These are phyloP conservation scores for Flaveria trinervia DNA, from an alignment of 129 eudicot genomes.

Conservation along the genomic window DNA sequence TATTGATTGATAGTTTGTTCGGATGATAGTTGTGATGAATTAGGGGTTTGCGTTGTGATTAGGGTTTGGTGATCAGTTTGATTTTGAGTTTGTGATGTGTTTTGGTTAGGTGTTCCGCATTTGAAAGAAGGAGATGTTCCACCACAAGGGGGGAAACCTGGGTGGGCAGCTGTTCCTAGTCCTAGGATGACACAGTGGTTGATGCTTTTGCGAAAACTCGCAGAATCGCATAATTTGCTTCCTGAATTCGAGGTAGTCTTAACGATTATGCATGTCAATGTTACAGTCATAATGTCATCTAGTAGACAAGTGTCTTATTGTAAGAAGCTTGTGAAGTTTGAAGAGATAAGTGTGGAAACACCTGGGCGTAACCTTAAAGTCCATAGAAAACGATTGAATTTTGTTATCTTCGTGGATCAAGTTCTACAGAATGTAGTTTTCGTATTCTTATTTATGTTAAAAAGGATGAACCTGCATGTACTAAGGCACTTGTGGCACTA, in stretches of 20 bases:
- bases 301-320: not conserved
- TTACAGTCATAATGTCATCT: not conserved
- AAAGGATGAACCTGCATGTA: not conserved
- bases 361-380: not conserved
- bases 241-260: slow-evolving; percentile 89
- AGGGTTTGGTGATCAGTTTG: not conserved
- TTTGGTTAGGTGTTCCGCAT: slow-evolving; percentile 77
- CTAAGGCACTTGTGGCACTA: not conserved
- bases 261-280: not conserved
- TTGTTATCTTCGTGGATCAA: not conserved
- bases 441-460: not conserved
- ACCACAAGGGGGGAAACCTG: slow-evolving; percentile 92
- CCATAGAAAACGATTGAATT: not conserved
- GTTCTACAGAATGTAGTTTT: not conserved
- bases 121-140: slow-evolving; percentile 77
- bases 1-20: not conserved
- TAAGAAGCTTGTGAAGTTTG: slow-evolving; percentile 1
- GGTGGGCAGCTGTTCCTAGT: slow-evolving; percentile 95
- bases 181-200: slow-evolving; percentile 92
- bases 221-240: slow-evolving; percentile 61
- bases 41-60: not conserved
- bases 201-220: slow-evolving; percentile 66
- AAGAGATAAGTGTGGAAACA: not conserved
- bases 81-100: slow-evolving; percentile 7
- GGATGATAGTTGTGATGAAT: too few relatives aligned